These are phyloP conservation scores for Mucor saturninus DNA, from an alignment of 371 early-diverging fungal species.

Conservation along the genomic window DNA sequence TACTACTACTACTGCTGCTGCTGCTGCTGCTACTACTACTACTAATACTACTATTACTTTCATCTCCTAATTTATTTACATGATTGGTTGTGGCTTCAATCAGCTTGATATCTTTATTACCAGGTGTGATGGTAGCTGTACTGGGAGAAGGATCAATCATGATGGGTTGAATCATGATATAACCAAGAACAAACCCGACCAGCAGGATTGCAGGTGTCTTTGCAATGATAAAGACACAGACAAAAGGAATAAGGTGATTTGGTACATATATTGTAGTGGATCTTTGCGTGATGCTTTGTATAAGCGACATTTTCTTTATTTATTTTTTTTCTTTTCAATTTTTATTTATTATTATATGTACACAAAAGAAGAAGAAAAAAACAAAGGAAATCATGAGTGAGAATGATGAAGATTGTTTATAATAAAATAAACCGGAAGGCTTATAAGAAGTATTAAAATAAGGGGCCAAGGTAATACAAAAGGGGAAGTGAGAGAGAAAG, in stretches of 20 bases:
- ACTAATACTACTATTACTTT: neutral
- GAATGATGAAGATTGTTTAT: neutral
- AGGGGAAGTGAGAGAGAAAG: too few relatives aligned
- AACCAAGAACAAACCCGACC: slow-evolving; percentile 14
- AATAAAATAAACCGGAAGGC: too few relatives aligned
- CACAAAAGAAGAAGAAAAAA: neutral
- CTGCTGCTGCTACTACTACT: neutral
- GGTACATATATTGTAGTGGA: slow-evolving; percentile 4
- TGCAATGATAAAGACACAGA: slow-evolving; percentile 17
- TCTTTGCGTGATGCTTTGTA: slow-evolving; percentile 3
- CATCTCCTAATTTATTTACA: too few relatives aligned
- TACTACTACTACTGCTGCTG: neutral
- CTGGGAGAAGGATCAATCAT: neutral
- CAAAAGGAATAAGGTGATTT: slow-evolving; percentile 9
- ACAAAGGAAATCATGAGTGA: neutral
- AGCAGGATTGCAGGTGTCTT: slow-evolving; percentile 19
- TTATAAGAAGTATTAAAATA: too few relatives aligned
- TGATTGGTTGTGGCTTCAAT: too few relatives aligned
- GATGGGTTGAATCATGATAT: slow-evolving; percentile 2
- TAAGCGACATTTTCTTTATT: neutral
- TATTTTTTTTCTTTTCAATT: neutral
- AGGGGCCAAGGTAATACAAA: too few relatives aligned
- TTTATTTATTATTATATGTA: neutral
- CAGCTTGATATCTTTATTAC: too few relatives aligned
- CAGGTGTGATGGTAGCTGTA: too few relatives aligned